Evolutionary conservation across 2,329 filamentous ascomycete genomes (phyloP), one percentile per base, ranked within the genome.

Genomic region (Curvularia verruculosa): DNA sequence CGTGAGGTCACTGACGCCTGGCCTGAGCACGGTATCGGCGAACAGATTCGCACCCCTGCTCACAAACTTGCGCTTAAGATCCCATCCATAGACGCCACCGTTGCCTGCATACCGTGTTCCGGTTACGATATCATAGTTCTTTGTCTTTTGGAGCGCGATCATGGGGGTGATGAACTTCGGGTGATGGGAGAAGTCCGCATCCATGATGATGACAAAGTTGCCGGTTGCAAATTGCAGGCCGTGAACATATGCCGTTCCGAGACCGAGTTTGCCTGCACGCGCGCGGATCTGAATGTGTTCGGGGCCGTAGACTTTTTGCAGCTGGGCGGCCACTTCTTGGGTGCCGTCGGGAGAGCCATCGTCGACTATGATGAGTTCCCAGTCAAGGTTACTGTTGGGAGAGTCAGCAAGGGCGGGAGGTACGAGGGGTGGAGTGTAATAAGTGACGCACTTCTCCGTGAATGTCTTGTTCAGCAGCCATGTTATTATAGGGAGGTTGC

Each of bases 171-270:
- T 96, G 85, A 98, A 99, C 81, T 98, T 99, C 75, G 95, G 95
- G 83, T 99, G 95, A 82, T 99, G 95, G 69, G 87, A 92, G 85
- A 99, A 99, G 81, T 99, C 95, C 79, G 96, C 95, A 82, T 99
- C 95, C 95, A 99, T 99, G 85, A 99, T 99, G 83, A 99, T 91
- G 75, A 99, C 91, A 75, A 88, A 98, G 85, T 96, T 97, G 71
- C 95, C 95, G 21, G 88, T 92, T 23, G 85, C 89, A 75, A 90
- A 98, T 77, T 96, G 87, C 59, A 99, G 84, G 50, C 94, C 94
- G 79, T 97, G 93, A 37, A 97, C 91, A 81, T 98, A 98, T 47
- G 94, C 94, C 2, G 94, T 97, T 67, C 94, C 94, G 48, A 98
- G 89, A n/a, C 94, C 94, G 37, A 97, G 90, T 82, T 98, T 99